phyloP scores from a whole-genome alignment of 805 yeast species.

The Grigorovia transvaalensis region DNA sequence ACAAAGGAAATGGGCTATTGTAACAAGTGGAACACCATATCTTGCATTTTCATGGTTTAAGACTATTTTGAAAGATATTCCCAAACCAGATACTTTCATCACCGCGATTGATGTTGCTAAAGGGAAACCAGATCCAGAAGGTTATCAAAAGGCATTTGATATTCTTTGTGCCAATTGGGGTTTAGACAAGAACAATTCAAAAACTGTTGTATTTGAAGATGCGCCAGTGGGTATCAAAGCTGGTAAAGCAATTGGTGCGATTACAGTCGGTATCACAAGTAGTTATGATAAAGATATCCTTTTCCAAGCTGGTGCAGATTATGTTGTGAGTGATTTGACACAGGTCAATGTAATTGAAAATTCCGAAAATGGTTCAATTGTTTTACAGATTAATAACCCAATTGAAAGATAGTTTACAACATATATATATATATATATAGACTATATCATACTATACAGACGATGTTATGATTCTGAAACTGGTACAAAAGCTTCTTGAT shows the following conservation, averaged over 20 bases:
- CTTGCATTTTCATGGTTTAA: slow-evolving; percentile 67
- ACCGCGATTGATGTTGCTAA: slow-evolving; percentile 61
- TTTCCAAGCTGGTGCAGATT: slow-evolving; percentile 64
- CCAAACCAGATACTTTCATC: slow-evolving; percentile 61
- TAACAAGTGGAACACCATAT: slow-evolving; percentile 65
- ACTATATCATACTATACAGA: too few species aligned
- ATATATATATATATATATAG: too few species aligned
- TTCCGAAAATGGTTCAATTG: slow-evolving; percentile 3
- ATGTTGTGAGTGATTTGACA: slow-evolving; percentile 57
- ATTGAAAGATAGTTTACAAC: not conserved
- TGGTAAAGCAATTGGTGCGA: slow-evolving; percentile 68
- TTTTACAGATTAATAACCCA: slow-evolving; percentile 4
- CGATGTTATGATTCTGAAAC: too few species aligned
- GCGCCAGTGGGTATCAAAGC: slow-evolving; percentile 77
- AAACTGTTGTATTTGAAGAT: slow-evolving; percentile 66
- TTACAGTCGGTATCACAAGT: slow-evolving; percentile 66
- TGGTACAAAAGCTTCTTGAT: too few species aligned
- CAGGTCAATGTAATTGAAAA: slow-evolving; percentile 12
- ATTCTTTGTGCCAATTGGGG: slow-evolving; percentile 36
- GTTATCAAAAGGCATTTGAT: slow-evolving; percentile 48
- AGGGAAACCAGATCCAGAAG: slow-evolving; percentile 80
- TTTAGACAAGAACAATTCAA: slow-evolving; percentile 9
- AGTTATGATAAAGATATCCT: slow-evolving; percentile 55
- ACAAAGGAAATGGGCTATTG: slow-evolving; percentile 64
- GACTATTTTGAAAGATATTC: slow-evolving; percentile 38